Evolutionary conservation across 345 rosid species (phyloP).

Genomic region (Gossypium thurberi): DNA sequence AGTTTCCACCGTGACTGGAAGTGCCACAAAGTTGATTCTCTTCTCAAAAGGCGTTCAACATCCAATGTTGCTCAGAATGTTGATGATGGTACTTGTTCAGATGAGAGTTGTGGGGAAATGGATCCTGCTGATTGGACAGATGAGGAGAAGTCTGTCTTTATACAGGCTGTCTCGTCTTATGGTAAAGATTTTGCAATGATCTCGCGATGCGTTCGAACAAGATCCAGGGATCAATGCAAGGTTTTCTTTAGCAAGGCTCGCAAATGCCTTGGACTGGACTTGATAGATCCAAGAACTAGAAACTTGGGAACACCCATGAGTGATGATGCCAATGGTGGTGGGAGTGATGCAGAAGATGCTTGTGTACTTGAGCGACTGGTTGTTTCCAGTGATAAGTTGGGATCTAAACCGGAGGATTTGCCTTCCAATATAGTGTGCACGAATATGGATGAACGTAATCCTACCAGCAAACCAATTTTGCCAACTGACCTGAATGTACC

Average conservation of each 20-base stretch:
- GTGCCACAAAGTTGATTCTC: conserved; percentile 36
- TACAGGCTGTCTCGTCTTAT: conserved; percentile 61
- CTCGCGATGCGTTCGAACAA: conserved; percentile 56
- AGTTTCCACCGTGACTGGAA: conserved; percentile 34
- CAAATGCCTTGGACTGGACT: conserved; percentile 84
- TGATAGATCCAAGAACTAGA: conserved; percentile 36
- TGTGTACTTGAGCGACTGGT: conserved; percentile 51
- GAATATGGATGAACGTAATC: conserved; percentile 31
- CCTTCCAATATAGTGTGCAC: conserved; percentile 22
- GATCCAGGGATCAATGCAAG: conserved; percentile 78
- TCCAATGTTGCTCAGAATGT: conserved; percentile 52
- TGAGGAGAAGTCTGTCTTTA: conserved; percentile 67
- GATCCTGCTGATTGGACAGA: conserved; percentile 88
- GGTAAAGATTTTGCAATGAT: conserved; percentile 87
- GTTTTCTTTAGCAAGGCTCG: conserved; percentile 88
- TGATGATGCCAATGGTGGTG: conserved; percentile 66
- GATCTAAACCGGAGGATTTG: conserved; percentile 34
- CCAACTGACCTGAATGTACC: conserved; percentile 26
- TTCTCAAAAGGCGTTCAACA: conserved; percentile 34
- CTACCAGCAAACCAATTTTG: conserved; percentile 19
- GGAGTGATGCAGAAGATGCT: conserved; percentile 66
- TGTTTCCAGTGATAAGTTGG: conserved; percentile 35
- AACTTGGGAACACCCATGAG: conserved; percentile 33
- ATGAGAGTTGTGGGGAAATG: conserved; percentile 86
- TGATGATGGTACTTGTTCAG: conserved; percentile 83